These are phyloP conservation scores for Williopsis jadinii DNA, from an alignment of 1,139 yeast genomes.

Conservation along the genomic window DNA sequence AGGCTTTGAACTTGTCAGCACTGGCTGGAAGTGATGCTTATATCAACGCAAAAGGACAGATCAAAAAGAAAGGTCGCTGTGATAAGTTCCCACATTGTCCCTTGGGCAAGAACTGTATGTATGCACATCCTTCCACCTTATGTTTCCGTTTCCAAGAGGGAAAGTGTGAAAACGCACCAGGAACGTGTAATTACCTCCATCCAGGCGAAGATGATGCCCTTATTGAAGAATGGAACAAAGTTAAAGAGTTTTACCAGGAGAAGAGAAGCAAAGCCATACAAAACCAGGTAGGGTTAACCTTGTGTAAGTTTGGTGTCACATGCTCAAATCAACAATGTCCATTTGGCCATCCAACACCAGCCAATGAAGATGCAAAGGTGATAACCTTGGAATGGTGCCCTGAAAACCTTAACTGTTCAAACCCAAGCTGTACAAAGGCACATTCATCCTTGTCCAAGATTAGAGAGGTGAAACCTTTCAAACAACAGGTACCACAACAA, in stretches of 20 bases:
- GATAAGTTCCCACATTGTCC: conserved; percentile 72
- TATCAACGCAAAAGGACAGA: conserved; percentile 19
- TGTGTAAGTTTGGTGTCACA: conserved; percentile 69
- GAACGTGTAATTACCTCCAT: conserved; percentile 77
- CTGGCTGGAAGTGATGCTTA: conserved; percentile 19
- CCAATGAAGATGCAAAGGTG: conserved; percentile 67
- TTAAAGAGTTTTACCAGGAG: conserved; percentile 40
- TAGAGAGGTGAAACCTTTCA: conserved; percentile 23
- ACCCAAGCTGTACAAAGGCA: conserved; percentile 58
- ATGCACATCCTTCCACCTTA: conserved; percentile 71
- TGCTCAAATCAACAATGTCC: conserved; percentile 79
- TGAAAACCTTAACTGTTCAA: conserved; percentile 56
- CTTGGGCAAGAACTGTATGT: conserved; percentile 49
- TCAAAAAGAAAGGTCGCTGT: conserved; percentile 60
- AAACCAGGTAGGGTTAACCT: conserved; percentile 38
- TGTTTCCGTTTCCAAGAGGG: conserved; percentile 62
- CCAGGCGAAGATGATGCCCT: conserved; percentile 76
- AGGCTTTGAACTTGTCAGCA: conserved; percentile 18
- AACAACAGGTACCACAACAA: conserved; percentile 19
- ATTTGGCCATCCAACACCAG: conserved; percentile 89
- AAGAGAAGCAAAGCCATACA: conserved; percentile 23
- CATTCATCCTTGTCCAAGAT: conserved; percentile 63
- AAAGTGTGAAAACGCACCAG: conserved; percentile 70
- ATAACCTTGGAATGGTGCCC: conserved; percentile 70
- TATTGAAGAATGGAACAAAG: conserved; percentile 57